Base-by-base conservation (phyloP, 2,329 filamentous ascomycete species). In the Colletotrichum viniferum region DNA sequence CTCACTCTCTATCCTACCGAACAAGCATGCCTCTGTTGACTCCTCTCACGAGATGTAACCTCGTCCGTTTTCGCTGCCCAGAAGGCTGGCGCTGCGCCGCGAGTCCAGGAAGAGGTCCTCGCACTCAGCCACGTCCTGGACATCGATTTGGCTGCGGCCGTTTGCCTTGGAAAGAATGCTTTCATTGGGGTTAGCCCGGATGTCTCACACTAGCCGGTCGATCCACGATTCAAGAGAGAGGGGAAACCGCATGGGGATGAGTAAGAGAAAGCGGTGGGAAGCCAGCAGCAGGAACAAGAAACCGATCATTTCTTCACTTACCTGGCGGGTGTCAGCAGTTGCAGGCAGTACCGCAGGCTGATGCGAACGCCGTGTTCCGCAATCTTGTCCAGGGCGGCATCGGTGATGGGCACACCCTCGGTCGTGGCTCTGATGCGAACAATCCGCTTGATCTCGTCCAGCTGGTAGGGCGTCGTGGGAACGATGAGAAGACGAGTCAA, bases 401-500 rank as follows among this genome's bases (percentile, higher is more conserved):
- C 95, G 55, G 92, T 93, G 78, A 98, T 92, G 77, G 91, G 89
- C 60, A 98, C 92, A 64, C 92, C 92, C 86, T 98, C 96, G 10
- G 94, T 96, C 78, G 93, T 92, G 52, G 95, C 92, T 65, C 97
- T 94, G 80, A 97, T 93, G 79, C 93, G 91, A 80, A 98, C 94
- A 84, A 99, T 99, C 77, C 93, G 92, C 87, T 96, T 96, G 84
- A 99, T 98, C 87, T 99, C 97, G 18, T 95, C 92, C 56, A 93
- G 91, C 76, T 93, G 91, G 87, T 98, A 99, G 13, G 96, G 93
- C 79, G 96, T 94, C 21, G 97, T 99, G 60, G 97, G 97, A 81
- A 99, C 94, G 86, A 99, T 98, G 82, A 99, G 94, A 71, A 99
- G 92, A 76, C 97, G 95, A 70, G 95, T 94, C 71, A 99, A 91